Conservation (phyloP, 2,329 filamentous ascomycete genomes). For the Neofusicoccum parvum region DNA sequence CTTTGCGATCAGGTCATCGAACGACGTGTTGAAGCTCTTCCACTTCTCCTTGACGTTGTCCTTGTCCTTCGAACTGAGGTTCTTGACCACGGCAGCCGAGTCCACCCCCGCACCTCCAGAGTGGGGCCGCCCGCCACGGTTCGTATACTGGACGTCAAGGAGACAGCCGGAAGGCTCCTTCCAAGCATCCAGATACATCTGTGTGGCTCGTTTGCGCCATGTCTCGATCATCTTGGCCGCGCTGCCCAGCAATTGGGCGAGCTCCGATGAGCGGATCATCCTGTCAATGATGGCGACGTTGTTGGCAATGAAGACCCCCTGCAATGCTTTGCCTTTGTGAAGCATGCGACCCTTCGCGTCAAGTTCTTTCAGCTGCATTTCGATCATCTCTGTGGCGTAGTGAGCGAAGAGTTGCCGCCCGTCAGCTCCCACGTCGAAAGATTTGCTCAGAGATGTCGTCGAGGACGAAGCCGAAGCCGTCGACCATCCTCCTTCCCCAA, state of each 20-base stretch:
- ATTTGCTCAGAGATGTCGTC: conserved; percentile 62
- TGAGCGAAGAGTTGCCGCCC: conserved; percentile 85
- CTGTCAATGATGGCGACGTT: conserved; percentile 82
- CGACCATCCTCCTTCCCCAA: conserved; percentile 89
- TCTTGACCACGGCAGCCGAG: conserved; percentile 81
- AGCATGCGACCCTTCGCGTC: conserved; percentile 72
- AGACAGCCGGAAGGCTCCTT: conserved; percentile 80
- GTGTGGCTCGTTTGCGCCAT: conserved; percentile 85
- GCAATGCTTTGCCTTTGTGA: conserved; percentile 74
- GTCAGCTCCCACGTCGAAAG: conserved; percentile 87
- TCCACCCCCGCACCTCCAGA: conserved; percentile 63
- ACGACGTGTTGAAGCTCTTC: conserved; percentile 82
- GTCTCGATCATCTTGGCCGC: conserved; percentile 71
- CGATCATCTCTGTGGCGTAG: conserved; percentile 87
- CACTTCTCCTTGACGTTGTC: conserved; percentile 98
- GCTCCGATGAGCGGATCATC: conserved; percentile 78
- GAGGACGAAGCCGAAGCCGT: conserved; percentile 57
- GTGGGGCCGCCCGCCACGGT: conserved; percentile 66
- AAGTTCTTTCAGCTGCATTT: conserved; percentile 73
- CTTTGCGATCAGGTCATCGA: conserved; percentile 82
- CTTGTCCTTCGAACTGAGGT: conserved; percentile 84
- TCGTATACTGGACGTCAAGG: conserved; percentile 91
- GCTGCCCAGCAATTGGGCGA: conserved; percentile 67
- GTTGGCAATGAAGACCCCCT: conserved; percentile 91
- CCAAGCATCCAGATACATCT: conserved; percentile 83